These are phyloP conservation scores for Cunninghamia lanceolata DNA, from an alignment of 75 land plant species.

Conservation along the genomic window DNA sequence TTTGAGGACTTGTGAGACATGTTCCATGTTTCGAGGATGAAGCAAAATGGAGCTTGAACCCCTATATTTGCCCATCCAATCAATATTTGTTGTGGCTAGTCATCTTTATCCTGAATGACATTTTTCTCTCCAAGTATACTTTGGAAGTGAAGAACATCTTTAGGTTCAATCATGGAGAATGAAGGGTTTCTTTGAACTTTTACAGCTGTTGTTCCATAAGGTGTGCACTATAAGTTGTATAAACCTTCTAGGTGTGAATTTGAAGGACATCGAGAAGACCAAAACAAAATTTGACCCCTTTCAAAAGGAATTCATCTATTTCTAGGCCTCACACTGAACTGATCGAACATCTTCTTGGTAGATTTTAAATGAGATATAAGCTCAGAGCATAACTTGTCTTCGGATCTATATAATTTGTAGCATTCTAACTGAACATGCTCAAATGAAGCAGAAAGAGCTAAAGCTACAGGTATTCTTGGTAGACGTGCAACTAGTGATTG, in stretches of 20 bases:
- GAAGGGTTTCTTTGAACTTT: conserved; percentile 39
- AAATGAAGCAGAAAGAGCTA: no score
- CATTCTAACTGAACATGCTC: neutral
- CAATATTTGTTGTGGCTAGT: conserved; percentile 67
- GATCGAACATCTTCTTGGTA: neutral
- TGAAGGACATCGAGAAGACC: neutral
- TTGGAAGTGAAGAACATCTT: conserved; percentile 64
- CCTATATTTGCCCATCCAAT: conserved; percentile 84
- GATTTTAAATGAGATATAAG: neutral
- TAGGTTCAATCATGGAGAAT: conserved; percentile 49
- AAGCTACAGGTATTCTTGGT: no score
- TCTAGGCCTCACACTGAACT: neutral
- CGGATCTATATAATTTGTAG: neutral
- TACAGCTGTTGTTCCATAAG: conserved; percentile 23
- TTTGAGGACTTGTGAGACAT: conserved; percentile 82
- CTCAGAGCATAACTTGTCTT: conserved; percentile 1
- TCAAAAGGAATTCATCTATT: neutral
- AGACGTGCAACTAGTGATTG: no score
- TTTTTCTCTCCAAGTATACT: conserved; percentile 70
- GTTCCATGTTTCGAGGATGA: conserved; percentile 67
- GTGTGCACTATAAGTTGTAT: neutral
- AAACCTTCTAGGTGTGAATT: neutral
- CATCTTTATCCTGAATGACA: conserved; percentile 79
- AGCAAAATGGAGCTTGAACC: conserved; percentile 91
- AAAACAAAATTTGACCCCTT: neutral